A percentile compares a stretch with the other conserved stretches of the same genome.
These are phyloP conservation scores for Larix sibirica DNA, from an alignment of 83 land plant genomes.

Conservation along the genomic window DNA sequence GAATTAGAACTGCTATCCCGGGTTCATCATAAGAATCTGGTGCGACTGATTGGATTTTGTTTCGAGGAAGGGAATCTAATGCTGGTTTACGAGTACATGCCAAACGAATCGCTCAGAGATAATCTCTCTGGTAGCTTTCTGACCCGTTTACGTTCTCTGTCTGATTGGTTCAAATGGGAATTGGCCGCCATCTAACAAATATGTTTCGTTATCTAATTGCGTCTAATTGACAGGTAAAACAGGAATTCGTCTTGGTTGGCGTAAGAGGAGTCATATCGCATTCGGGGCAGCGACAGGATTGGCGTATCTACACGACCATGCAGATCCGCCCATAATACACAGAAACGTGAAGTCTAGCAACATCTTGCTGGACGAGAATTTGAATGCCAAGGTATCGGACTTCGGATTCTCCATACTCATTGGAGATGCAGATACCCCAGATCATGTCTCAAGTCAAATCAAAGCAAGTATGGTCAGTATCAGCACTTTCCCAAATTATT, in stretches of 20 bases:
- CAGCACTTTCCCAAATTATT: too few relatives aligned
- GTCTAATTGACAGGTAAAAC: too few relatives aligned
- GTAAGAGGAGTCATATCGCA: constrained; percentile 1
- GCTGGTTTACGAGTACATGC: constrained; percentile 26
- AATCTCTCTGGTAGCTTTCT: constrained; percentile 19
- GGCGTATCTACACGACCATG: constrained; percentile 17
- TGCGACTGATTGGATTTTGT: constrained; percentile 25
- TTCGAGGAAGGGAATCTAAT: constrained; percentile 21
- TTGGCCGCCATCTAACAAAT: too few relatives aligned
- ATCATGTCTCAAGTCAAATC: constrained; percentile 39
- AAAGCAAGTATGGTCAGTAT: constrained; percentile 61
- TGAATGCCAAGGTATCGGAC: constrained; percentile 53
- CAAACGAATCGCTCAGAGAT: constrained; percentile 22
- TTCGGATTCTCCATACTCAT: constrained; percentile 47
- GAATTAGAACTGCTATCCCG: constrained; percentile 22
- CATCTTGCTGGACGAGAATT: constrained; percentile 41
- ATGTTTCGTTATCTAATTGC: too few relatives aligned
- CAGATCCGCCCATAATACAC: constrained; percentile 30
- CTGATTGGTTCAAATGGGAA: too few relatives aligned
- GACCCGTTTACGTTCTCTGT: constrained; percentile 15
- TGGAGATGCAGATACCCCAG: neutral
- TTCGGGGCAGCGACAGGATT: constrained; percentile 17
- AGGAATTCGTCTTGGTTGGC: constrained; percentile 11
- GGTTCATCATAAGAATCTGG: constrained; percentile 30
- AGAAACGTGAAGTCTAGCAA: constrained; percentile 50